Conservation (phyloP, 805 yeast genomes). For the Yarrowia osloensis region DNA sequence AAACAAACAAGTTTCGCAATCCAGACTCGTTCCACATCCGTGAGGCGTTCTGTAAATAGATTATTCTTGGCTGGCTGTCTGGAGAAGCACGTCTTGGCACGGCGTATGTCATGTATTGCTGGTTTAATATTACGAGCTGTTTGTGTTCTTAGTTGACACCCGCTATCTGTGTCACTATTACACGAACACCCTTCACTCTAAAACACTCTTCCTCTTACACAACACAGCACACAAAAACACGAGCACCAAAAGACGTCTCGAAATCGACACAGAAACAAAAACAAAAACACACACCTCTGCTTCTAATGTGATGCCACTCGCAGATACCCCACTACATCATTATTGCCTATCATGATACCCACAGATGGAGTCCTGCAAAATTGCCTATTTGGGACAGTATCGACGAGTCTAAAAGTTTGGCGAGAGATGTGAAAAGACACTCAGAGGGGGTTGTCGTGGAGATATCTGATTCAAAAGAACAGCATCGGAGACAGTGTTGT, state of each 20-base stretch:
- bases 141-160: not conserved
- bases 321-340: not conserved
- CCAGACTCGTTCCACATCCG: not conserved
- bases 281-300: not conserved
- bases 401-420: constrained; percentile 8
- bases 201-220: not conserved
- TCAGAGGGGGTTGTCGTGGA: not conserved
- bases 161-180: not conserved
- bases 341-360: not conserved
- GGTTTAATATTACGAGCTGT: not conserved
- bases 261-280: not conserved
- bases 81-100: not conserved
- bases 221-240: not conserved
- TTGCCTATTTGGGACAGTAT: constrained; percentile 11
- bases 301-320: not conserved
- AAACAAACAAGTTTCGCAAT: not conserved
- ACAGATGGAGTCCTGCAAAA: not conserved
- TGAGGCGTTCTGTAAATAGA: not conserved
- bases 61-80: not conserved
- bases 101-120: not conserved
- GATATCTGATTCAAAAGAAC: not conserved
- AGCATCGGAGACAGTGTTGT: too few relatives aligned
- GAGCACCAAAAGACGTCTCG: too few relatives aligned
- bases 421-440: not conserved
- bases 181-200: not conserved